A percentile compares a stretch with the other conserved stretches of the same genome.
These are phyloP conservation scores for Lentithecium fluviatile DNA, from an alignment of 495 filamentous ascomycete species.

Conservation along the genomic window DNA sequence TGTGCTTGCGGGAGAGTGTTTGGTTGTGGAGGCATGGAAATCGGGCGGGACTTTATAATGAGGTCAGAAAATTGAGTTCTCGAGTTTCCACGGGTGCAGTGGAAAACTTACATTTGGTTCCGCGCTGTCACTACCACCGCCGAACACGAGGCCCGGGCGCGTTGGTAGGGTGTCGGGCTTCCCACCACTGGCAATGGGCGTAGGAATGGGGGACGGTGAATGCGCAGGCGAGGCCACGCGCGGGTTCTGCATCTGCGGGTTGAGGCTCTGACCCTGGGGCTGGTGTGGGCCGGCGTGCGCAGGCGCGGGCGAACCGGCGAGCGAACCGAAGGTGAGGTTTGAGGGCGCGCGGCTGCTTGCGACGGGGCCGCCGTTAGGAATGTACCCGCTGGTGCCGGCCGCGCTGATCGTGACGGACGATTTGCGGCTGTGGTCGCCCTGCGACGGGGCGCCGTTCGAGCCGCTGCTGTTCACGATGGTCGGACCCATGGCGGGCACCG, in stretches of 20 bases:
- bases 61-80: conserved; percentile 5
- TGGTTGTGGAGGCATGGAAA: conserved; percentile 59
- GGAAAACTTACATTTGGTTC: conserved; percentile 66
- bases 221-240: conserved; percentile 62
- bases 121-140: conserved; percentile 59
- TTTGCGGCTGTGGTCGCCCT: conserved; percentile 73
- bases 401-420: conserved; percentile 85
- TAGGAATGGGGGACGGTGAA: conserved; percentile 85
- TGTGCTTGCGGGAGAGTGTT: conserved; percentile 61
- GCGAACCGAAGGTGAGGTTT: conserved; percentile 69
- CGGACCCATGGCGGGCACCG: conserved; percentile 55
- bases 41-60: conserved; percentile 52
- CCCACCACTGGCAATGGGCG: conserved; percentile 44
- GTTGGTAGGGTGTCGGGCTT: conserved; percentile 52
- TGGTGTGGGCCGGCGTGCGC: conserved; percentile 58
- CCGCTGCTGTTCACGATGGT: conserved; percentile 67
- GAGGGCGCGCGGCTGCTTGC: conserved; percentile 56
- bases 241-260: conserved; percentile 44
- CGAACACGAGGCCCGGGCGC: conserved; percentile 68
- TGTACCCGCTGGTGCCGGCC: conserved; percentile 68
- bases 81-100: conserved; percentile 21
- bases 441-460: conserved; percentile 55
- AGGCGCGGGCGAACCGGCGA: conserved; percentile 65
- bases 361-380: conserved; percentile 70
- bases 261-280: conserved; percentile 56